A percentile compares a stretch with the other conserved stretches of the same genome.
Evolutionary conservation across 352 stramenopile genomes (phyloP).

Genomic region (Globisporangium lucens): DNA sequence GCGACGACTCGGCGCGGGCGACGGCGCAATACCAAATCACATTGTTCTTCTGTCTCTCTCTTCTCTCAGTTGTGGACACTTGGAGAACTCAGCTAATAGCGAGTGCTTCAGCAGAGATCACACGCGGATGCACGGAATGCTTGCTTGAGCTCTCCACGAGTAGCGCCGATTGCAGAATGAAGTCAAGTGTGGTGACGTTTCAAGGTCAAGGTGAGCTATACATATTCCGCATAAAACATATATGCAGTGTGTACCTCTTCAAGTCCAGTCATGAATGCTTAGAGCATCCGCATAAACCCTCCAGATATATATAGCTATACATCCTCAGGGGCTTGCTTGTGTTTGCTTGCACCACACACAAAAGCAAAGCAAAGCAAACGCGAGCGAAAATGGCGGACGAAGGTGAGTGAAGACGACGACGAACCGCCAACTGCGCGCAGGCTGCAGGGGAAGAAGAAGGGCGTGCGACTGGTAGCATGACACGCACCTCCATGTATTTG

Average conservation of each 20-base stretch:
- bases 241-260: neutral
- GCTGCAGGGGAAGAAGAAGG: neutral
- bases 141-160: neutral
- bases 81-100: no score
- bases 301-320: no score
- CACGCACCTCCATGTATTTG: neutral
- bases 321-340: no score
- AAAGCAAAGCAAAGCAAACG: slow-evolving; percentile 4
- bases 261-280: neutral
- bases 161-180: neutral
- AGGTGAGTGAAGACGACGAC: slow-evolving; percentile 25
- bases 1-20: slow-evolving; percentile 29
- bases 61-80: neutral
- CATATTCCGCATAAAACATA: neutral
- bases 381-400: slow-evolving; percentile 47
- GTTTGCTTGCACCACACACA: neutral
- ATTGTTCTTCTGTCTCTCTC: slow-evolving; percentile 22
- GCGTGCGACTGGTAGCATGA: no score
- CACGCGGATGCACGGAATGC: neutral
- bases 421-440: neutral
- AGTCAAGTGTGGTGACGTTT: neutral
- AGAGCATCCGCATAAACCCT: neutral
- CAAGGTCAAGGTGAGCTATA: neutral
- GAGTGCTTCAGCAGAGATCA: neutral
- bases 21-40: slow-evolving; percentile 70